A percentile compares a stretch with the other conserved stretches of the same genome.
These are phyloP conservation scores for Parietaria judaica DNA, from an alignment of 306 rosid species.

Conservation along the genomic window DNA sequence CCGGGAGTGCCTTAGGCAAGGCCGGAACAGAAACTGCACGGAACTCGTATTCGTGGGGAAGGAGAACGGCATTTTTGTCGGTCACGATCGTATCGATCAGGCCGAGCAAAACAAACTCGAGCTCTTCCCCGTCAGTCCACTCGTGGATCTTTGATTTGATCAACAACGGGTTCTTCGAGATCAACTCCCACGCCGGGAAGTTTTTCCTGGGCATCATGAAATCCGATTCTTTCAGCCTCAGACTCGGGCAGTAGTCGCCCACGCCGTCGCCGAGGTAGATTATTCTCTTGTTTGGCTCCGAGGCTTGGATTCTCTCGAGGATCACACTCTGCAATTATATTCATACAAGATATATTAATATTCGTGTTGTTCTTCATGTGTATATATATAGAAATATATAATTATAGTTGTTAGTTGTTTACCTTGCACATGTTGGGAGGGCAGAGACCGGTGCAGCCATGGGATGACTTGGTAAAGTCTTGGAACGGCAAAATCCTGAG, in stretches of 20 bases:
- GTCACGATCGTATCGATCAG: conserved; percentile 10
- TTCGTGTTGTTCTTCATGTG: not conserved
- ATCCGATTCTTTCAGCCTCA: conserved; percentile 20
- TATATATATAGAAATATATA: conserved; percentile 6
- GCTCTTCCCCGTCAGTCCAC: conserved; percentile 28
- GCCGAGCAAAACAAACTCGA: conserved; percentile 16
- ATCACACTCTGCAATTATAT: conserved; percentile 7
- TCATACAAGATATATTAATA: not conserved
- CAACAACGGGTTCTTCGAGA: conserved; percentile 18
- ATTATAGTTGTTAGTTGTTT: not conserved
- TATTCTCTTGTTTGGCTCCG: conserved; percentile 15
- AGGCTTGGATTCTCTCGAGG: conserved; percentile 23
- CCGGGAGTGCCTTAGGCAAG: not conserved
- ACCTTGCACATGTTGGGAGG: conserved; percentile 91
- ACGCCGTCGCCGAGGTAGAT: conserved; percentile 26
- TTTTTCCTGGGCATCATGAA: conserved; percentile 29
- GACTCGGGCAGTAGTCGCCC: conserved; percentile 28
- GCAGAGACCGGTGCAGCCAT: conserved; percentile 42
- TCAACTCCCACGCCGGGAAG: conserved; percentile 17
- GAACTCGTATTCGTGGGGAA: not conserved
- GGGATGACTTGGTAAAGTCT: conserved; percentile 43
- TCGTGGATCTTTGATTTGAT: conserved; percentile 22
- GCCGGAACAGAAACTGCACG: not conserved
- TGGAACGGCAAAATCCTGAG: conserved; percentile 47
- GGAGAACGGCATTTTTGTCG: conserved; percentile 3